phyloP scores from a whole-genome alignment of 352 stramenopile genomes.

The Phytophthora ohioensis region DNA sequence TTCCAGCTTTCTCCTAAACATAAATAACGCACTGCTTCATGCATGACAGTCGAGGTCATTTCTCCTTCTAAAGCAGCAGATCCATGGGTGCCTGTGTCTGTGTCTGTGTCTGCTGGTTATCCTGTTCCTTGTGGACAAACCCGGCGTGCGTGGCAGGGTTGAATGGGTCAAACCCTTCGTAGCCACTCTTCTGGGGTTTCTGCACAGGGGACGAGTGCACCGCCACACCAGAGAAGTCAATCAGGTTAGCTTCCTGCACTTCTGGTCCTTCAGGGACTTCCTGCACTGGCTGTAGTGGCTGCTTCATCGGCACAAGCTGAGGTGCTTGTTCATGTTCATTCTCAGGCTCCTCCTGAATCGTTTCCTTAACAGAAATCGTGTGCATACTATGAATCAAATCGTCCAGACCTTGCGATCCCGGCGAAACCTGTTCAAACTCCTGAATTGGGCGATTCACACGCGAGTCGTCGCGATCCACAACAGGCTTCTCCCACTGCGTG shows the following conservation, averaged over 20 bases:
- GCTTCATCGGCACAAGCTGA: slow-evolving; percentile 37
- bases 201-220: slow-evolving; percentile 55
- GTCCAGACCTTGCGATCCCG: slow-evolving; percentile 38
- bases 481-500: slow-evolving; percentile 81
- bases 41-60: slow-evolving; percentile 15
- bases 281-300: slow-evolving; percentile 42
- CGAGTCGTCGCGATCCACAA: slow-evolving; percentile 61
- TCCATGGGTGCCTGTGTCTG: slow-evolving; percentile 40
- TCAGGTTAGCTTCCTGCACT: slow-evolving; percentile 57
- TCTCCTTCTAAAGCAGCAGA: slow-evolving; percentile 49
- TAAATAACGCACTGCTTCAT: slow-evolving; percentile 48
- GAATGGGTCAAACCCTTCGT: slow-evolving; percentile 57
- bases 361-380: slow-evolving; percentile 28
- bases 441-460: slow-evolving; percentile 43
- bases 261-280: slow-evolving; percentile 35
- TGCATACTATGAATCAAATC: slow-evolving; percentile 41
- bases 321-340: slow-evolving; percentile 33
- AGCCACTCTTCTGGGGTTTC: slow-evolving; percentile 21
- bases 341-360: slow-evolving; percentile 34
- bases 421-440: slow-evolving; percentile 46
- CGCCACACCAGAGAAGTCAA: slow-evolving; percentile 74
- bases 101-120: slow-evolving; percentile 22
- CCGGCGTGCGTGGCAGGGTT: slow-evolving; percentile 33
- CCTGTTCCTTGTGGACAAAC: slow-evolving; percentile 35
- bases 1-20: slow-evolving; percentile 32